Base-by-base conservation (phyloP, 768 basidiomycete genomes). In the Serendipita indica region DNA sequence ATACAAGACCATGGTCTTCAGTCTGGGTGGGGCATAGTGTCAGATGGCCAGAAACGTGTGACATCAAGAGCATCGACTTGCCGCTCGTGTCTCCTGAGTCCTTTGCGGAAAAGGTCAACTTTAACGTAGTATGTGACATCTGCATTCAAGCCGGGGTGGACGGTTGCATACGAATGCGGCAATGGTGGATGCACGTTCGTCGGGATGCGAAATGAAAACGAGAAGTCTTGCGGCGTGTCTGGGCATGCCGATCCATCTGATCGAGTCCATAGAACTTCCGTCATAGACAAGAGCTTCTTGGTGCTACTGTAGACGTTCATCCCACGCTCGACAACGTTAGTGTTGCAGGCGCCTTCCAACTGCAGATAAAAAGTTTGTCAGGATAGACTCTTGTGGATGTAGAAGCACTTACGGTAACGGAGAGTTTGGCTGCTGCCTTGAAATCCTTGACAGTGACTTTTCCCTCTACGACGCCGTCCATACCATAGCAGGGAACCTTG, bases 121-220 rank as follows among this genome's bases (percentile, higher is more conserved):
- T 68, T 71, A 37, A 76, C 32, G 30, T 60, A 59, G 62, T 76
- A 77, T 16, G 64, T 62, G 20, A 75, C 67, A 49, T 75, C 65
- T 16, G 60, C 61, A 27, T 64, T 62, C 5, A 66, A 64, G 49
- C 66, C 70, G 41, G 63, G 67, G 37, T 64, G 71, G 58, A 64
- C 69, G 28, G 60, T 67, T 59, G 65, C 68, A 62, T 61, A 72
- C 2, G 75, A 73, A 7, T 75, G 75, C 2, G 76, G 75, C 3
- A 74, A 69, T 16, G 63, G 63, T 18, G 64, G 64, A 7, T 34
- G 63, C 37, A 70, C 65, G 59, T 69, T 66, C 6, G 66, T 62
- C 6, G 75, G 75, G 62, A 76, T 70, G 7, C 70, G 65, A 14
- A 77, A 66, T 20, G 71, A 69, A 65, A 78, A 76, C 3, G 64